A percentile compares a stretch with the other conserved stretches of the same genome.
Evolutionary conservation across 805 yeast genomes (phyloP).

Genomic region (Teunomyces cretensis): DNA sequence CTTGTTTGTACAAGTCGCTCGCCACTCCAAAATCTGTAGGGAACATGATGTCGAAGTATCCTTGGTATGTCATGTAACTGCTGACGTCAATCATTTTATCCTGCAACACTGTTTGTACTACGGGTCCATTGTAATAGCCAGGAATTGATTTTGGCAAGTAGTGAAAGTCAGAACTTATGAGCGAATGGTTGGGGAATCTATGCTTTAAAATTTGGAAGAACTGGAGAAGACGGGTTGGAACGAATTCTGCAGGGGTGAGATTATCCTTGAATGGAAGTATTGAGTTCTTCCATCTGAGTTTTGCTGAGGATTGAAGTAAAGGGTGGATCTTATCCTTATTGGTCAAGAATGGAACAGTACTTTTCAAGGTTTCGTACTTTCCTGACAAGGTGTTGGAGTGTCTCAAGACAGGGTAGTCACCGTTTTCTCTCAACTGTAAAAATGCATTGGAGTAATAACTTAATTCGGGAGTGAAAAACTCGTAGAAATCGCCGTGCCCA

Average conservation of each 20-base stretch:
- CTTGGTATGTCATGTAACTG: conserved; percentile 82
- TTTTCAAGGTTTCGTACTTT: conserved; percentile 24
- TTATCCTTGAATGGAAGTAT: conserved; percentile 66
- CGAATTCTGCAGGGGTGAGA: conserved; percentile 69
- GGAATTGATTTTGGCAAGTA: conserved; percentile 44
- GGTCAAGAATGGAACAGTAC: conserved; percentile 28
- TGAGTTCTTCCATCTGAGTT: conserved; percentile 46
- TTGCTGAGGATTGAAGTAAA: conserved; percentile 46
- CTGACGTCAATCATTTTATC: conserved; percentile 67
- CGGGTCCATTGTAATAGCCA: conserved; percentile 69
- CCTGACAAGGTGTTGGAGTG: conserved; percentile 20
- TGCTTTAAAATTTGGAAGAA: conserved; percentile 61
- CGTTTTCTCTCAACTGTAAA: conserved; percentile 53
- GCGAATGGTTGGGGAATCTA: conserved; percentile 72
- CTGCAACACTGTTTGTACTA: conserved; percentile 73
- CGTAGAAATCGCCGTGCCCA: conserved; percentile 70
- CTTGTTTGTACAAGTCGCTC: conserved; percentile 58
- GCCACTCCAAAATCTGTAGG: conserved; percentile 73
- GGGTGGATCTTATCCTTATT: conserved; percentile 53
- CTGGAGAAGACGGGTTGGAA: conserved; percentile 74
- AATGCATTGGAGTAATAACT: conserved; percentile 57
- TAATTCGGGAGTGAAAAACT: conserved; percentile 63
- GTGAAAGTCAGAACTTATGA: conserved; percentile 71
- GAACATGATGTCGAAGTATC: conserved; percentile 83
- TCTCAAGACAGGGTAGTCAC: conserved; percentile 37